A percentile compares a stretch with the other conserved stretches of the same genome.
These are phyloP conservation scores for Cladochytrium replicatum DNA, from an alignment of 192 early-diverging fungal genomes.

Conservation along the genomic window DNA sequence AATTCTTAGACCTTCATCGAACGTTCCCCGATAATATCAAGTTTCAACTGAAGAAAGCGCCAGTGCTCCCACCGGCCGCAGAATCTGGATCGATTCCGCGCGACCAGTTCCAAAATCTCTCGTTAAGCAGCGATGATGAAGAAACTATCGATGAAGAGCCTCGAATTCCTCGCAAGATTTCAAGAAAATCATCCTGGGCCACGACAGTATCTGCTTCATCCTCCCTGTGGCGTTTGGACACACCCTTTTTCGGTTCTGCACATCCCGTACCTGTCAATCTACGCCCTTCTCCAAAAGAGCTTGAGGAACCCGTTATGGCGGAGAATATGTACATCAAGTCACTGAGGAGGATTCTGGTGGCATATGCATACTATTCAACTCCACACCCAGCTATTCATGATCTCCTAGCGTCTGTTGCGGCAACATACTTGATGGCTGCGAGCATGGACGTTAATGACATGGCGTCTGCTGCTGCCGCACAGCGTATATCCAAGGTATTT, in stretches of 20 bases:
- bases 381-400: conserved; percentile 17
- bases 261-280: conserved; percentile 26
- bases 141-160: background rate
- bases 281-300: conserved; percentile 18
- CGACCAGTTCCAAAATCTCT: background rate
- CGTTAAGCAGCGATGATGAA: background rate
- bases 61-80: too few species aligned
- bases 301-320: background rate
- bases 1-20: conserved; percentile 52
- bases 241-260: too few species aligned
- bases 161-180: conserved; percentile 2
- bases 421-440: background rate
- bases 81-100: too few species aligned
- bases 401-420: background rate
- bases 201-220: background rate
- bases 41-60: conserved; percentile 52
- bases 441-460: background rate
- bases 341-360: conserved; percentile 55
- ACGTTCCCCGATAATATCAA: conserved; percentile 69
- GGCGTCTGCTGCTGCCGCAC: too few species aligned
- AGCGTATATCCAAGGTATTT: too few species aligned
- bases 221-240: background rate
- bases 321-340: conserved; percentile 35
- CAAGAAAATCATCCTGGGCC: background rate
- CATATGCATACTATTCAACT: conserved; percentile 62